phyloP scores from a whole-genome alignment of 1,139 yeast genomes.

The Sugiyamaella xylanicola region DNA sequence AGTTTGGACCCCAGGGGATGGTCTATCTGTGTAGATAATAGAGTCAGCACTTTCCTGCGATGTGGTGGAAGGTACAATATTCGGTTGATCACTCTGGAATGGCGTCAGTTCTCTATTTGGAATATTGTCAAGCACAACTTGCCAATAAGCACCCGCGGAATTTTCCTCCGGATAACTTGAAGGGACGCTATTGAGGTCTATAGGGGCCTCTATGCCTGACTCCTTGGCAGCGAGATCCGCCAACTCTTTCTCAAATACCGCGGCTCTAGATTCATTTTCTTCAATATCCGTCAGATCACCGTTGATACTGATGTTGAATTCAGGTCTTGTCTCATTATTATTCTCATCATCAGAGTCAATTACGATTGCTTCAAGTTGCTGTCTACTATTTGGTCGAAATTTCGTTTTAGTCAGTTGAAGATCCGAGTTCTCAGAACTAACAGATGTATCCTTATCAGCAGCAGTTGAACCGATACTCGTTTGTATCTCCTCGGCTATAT shows the following conservation, averaged over 20 bases:
- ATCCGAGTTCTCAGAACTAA: neutral
- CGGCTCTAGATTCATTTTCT: neutral
- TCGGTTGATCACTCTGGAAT: neutral
- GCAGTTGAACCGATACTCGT: too few species aligned
- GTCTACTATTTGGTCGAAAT: neutral
- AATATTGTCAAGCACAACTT: too few species aligned
- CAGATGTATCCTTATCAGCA: too few species aligned
- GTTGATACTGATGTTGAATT: too few species aligned
- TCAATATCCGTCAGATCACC: neutral
- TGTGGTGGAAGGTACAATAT: neutral
- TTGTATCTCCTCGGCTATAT: neutral
- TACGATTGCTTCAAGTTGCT: neutral
- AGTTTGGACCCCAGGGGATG: too few species aligned
- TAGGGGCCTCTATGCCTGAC: too few species aligned
- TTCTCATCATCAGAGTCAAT: neutral
- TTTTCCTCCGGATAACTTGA: neutral
- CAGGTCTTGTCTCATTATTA: too few species aligned
- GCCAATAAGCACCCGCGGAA: too few species aligned
- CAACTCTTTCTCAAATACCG: neutral
- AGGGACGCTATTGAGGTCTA: too few species aligned
- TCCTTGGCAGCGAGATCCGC: neutral
- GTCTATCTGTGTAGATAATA: constrained; percentile 8
- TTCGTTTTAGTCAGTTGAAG: neutral
- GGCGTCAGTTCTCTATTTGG: too few species aligned
- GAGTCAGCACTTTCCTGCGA: constrained; percentile 8